Conservation (phyloP, 169 alveolate species). For the Plasmodium malariae region DNA sequence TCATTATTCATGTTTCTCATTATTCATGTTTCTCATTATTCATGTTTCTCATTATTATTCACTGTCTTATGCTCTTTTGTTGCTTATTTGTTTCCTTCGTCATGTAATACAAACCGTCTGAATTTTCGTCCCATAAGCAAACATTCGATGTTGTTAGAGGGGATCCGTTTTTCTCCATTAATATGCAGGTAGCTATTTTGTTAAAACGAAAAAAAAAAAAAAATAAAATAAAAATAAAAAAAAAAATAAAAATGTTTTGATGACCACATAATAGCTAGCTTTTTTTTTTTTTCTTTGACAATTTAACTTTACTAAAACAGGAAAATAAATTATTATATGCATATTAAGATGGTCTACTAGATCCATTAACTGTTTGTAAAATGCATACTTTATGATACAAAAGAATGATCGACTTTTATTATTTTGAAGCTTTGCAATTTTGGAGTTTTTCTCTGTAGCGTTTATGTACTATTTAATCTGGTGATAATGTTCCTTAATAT, state of each 20-base stretch:
- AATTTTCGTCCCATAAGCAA: slow-evolving; percentile 87
- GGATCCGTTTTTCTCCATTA: slow-evolving; percentile 87
- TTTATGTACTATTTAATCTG: not conserved
- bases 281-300: too few relatives aligned
- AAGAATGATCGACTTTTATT: too few relatives aligned
- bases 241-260: too few relatives aligned
- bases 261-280: too few relatives aligned
- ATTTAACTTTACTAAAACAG: too few relatives aligned
- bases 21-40: not conserved
- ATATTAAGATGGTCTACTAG: too few relatives aligned
- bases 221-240: slow-evolving; percentile 26
- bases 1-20: too few relatives aligned
- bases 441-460: not conserved
- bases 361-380: too few relatives aligned
- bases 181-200: slow-evolving; percentile 84
- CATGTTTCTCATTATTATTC: not conserved
- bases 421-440: not conserved
- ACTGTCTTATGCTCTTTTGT: not conserved
- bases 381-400: too few relatives aligned
- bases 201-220: slow-evolving; percentile 31
- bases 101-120: slow-evolving; percentile 80
- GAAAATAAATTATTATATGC: too few relatives aligned
- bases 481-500: not conserved
- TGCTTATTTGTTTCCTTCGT: not conserved
- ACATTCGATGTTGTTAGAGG: slow-evolving; percentile 87